phyloP scores from a whole-genome alignment of 202 grass and related monocot genomes.

The Setaria italica region DNA sequence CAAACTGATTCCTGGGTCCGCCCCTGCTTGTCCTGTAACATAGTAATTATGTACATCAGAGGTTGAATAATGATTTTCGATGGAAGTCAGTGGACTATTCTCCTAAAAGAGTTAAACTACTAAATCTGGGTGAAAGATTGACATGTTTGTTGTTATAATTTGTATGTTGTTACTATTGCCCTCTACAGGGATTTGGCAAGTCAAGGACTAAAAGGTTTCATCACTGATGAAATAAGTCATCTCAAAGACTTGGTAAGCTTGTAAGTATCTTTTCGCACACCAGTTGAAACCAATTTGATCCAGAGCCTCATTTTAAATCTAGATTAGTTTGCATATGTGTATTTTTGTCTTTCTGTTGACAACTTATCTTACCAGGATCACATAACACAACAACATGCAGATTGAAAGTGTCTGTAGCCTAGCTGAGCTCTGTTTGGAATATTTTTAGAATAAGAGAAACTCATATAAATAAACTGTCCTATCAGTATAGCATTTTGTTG shows the following conservation, averaged over 20 bases:
- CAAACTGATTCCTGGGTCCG: no score
- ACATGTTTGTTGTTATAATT: not conserved
- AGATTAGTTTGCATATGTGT: not conserved
- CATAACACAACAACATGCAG: not conserved
- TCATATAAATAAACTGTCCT: not conserved
- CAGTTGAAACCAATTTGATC: conserved; percentile 28
- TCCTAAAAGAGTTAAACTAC: not conserved
- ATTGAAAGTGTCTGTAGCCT: not conserved
- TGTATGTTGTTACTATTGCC: conserved; percentile 7
- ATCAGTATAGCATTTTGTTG: not conserved
- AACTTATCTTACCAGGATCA: not conserved
- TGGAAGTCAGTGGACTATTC: not conserved
- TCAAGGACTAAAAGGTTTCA: conserved; percentile 88
- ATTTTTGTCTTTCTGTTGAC: conserved; percentile 15
- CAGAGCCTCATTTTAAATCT: not conserved
- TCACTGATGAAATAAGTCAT: conserved; percentile 85
- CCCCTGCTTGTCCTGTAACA: not conserved
- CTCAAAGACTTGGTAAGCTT: conserved; percentile 97
- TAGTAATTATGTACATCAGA: not conserved
- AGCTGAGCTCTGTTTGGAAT: not conserved
- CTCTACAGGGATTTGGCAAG: conserved; percentile 75
- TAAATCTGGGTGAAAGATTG: not conserved
- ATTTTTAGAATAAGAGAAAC: not conserved
- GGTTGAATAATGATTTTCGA: not conserved
- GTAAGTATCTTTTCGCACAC: conserved; percentile 87